Conservation (phyloP, 192 early-diverging fungal species). For the Podochytrium sp. region DNA sequence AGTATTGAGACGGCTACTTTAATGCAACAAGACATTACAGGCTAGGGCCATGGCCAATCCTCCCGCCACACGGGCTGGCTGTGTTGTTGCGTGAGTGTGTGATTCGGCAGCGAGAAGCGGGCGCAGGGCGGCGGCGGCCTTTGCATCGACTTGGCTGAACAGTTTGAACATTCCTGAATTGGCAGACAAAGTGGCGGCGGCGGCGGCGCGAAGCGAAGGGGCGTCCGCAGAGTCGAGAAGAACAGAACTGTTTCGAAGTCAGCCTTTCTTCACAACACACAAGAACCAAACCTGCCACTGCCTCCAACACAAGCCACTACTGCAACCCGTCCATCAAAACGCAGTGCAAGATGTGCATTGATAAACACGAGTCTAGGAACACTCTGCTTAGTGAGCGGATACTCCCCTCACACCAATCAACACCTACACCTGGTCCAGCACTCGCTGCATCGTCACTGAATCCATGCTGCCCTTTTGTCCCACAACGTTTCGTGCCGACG, state of each 20-base stretch:
- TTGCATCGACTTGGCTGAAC: constrained; percentile 45
- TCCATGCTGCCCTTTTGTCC: neutral
- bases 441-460: neutral
- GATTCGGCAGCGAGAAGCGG: neutral
- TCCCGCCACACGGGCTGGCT: constrained; percentile 30
- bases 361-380: constrained; percentile 70
- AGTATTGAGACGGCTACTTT: neutral
- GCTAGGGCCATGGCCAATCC: constrained; percentile 38
- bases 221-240: constrained; percentile 5
- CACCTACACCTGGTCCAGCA: constrained; percentile 10
- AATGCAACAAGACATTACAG: constrained; percentile 4
- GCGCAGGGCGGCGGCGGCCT: neutral
- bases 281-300: constrained; percentile 42
- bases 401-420: neutral
- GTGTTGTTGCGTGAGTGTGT: neutral
- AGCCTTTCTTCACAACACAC: too few species aligned
- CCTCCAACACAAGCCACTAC: constrained; percentile 54
- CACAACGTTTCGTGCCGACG: constrained; percentile 6
- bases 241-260: neutral
- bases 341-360: constrained; percentile 90
- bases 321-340: constrained; percentile 85
- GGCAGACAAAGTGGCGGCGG: constrained; percentile 23
- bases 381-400: neutral
- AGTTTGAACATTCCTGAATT: constrained; percentile 54
- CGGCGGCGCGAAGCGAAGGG: too few species aligned